Base-by-base conservation (phyloP, 2,329 filamentous ascomycete genomes). In the Cladosporium sp. region DNA sequence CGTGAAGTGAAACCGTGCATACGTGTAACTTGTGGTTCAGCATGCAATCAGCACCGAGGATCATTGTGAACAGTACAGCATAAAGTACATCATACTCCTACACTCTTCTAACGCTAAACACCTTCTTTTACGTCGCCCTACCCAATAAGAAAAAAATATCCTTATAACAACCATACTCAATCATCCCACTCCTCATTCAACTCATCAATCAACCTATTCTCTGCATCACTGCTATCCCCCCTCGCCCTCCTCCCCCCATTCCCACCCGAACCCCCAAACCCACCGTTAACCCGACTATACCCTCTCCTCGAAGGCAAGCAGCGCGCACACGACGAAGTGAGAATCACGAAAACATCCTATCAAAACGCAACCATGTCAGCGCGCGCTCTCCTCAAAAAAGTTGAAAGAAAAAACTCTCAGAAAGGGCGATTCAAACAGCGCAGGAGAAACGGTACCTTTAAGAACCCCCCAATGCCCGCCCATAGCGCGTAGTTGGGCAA, bases 141-240 rank as follows among this genome's bases (percentile, higher is more conserved):
- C 23, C 34, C 10, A 43, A n/a, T 26, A 13, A 23, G n/a, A 25
- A 34, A 6, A 23, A 39, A 57, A 0, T 2, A 21, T 32, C 23
- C 39, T 21, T 14, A 14, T 25, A 23, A 51, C 10, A 23, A 34
- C 18, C 48, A 13, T 46, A 14, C 6, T 75, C 66, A 84, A 70
- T 97, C 93, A 72, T 97, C 93, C 94, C 94, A 98, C 76, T 97
- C 93, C 77, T 98, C 94, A 74, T 98, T 95, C 66, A 97, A 83
- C 78, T 97, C 92, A 77, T 98, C 94, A 76, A 99, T 98, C 72
- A 98, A 80, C 68, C 93, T 83, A 78, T 98, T 97, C 79, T 98
- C 95, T 64, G 93, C 93, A 66, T 97, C 94, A 7, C 85, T 79
- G 58, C 81, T 79, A 26, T 80, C 76, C 2, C 78, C 60, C 49